A percentile compares a stretch with the other conserved stretches of the same genome.
Evolutionary conservation across 2,329 filamentous ascomycete genomes (phyloP).

Genomic region (Arthroderma sp.): DNA sequence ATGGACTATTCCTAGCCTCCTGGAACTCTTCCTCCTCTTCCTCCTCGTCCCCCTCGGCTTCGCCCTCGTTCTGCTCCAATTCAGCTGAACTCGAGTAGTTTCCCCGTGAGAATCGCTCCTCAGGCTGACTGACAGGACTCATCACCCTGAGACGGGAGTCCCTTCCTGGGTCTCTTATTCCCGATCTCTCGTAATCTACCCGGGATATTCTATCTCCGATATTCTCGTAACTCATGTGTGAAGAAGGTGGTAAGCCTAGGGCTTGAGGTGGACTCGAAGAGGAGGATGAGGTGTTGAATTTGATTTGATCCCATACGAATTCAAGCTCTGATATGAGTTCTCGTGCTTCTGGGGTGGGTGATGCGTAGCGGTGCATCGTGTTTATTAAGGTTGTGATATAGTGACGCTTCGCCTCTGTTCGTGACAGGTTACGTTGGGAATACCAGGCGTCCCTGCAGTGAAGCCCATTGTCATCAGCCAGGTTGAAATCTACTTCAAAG

Average conservation of each 20-base stretch:
- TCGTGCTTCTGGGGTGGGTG: conserved; percentile 61
- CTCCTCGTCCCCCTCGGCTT: conserved; percentile 24
- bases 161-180: conserved; percentile 33
- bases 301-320: conserved; percentile 98
- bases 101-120: conserved; percentile 40
- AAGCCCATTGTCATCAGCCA: not conserved
- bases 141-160: conserved; percentile 55
- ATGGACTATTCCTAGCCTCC: conserved; percentile 11
- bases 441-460: conserved; percentile 75
- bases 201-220: conserved; percentile 25
- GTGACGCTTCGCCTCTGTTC: conserved; percentile 83
- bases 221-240: conserved; percentile 23
- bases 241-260: conserved; percentile 19
- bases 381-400: conserved; percentile 92
- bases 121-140: conserved; percentile 74
- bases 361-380: conserved; percentile 94
- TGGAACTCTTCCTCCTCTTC: conserved; percentile 19
- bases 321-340: conserved; percentile 91
- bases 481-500: not conserved
- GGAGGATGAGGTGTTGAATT: conserved; percentile 61
- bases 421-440: conserved; percentile 64
- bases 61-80: conserved; percentile 40
- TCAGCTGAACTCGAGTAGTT: conserved; percentile 8
- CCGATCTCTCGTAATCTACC: conserved; percentile 21
- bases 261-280: conserved; percentile 26